Base-by-base conservation (phyloP, 202 grass and related monocot genomes). In the Setaria viridis region DNA sequence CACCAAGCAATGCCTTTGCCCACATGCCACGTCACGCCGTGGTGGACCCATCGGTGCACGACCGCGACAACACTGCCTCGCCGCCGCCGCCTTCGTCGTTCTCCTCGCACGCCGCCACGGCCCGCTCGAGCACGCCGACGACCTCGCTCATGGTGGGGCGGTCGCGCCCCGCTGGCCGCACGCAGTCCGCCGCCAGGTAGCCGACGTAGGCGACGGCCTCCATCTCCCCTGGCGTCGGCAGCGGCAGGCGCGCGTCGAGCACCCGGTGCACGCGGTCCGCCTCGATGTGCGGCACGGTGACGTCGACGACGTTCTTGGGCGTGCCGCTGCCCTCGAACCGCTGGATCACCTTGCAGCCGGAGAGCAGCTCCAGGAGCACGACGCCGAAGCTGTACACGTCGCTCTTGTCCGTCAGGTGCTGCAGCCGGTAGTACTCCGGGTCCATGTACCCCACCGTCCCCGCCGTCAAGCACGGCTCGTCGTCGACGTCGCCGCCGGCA, bases 401-500 rank as follows among this genome's bases (percentile, higher is more conserved):
- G 51, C 93, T 95, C 89, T 93, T 98, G 62, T 92, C 87, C 70
- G 92, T 98, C 67, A 98, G 85, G 63, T 88, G 79, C 84, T 95
- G 95, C 60, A 98, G 90, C 72, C 95, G 62, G 68, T 93, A 98
- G 80, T 94, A 98, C 86, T 98, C 92, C 30, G 92, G 95, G 83
- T 98, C 95, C 95, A 98, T 98, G 95, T 98, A 98, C 37, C 94
- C 94, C 43, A 97, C 92, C 45, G 94, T 97, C 4, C 94, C 94
- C 1, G 92, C 94, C 16, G 92, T 91, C 16, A 80, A n/a, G 70
- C 85, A 88, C 2, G 84, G 84, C 17, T 73, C 83, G 55, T 93
- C 60, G 55, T 79, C 84, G 37, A 2, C 50, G 39, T 39, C 16
- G 59, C 0, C 13, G 6, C 49, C 70, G 9, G 55, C 69, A 10